Conservation (phyloP, 2,329 filamentous ascomycete species). For the Fusarium hainanense region DNA sequence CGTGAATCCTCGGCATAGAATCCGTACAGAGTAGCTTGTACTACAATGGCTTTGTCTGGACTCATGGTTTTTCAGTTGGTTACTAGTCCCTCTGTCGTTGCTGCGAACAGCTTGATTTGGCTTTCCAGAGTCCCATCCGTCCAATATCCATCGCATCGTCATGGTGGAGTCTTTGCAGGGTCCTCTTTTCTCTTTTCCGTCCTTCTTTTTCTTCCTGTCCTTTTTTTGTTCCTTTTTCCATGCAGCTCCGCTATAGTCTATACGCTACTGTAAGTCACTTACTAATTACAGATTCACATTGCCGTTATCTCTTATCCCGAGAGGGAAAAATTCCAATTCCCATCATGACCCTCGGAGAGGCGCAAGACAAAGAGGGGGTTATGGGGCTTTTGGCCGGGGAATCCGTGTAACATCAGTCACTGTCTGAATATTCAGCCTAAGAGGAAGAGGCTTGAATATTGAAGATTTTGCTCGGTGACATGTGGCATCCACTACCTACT, state of each 20-base stretch:
- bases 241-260: slow-evolving; percentile 11
- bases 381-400: slow-evolving; percentile 10
- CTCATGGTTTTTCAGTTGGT: background rate
- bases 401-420: slow-evolving; percentile 3
- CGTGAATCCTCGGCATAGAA: background rate
- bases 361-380: slow-evolving; percentile 12
- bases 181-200: slow-evolving; percentile 36
- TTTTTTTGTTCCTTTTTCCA: slow-evolving; percentile 20
- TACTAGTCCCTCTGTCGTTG: background rate
- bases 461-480: background rate
- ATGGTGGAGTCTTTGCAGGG: slow-evolving; percentile 41
- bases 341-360: slow-evolving; percentile 16
- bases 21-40: background rate
- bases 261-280: slow-evolving; percentile 25
- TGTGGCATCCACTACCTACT: background rate
- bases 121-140: background rate
- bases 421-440: background rate
- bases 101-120: background rate
- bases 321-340: slow-evolving; percentile 3
- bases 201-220: slow-evolving; percentile 18
- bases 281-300: slow-evolving; percentile 28
- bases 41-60: background rate
- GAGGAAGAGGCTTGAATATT: background rate
- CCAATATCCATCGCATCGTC: slow-evolving; percentile 26
- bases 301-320: slow-evolving; percentile 21